These are phyloP conservation scores for Oenanthe javanica DNA, from an alignment of 140 eudicot species.

Conservation along the genomic window DNA sequence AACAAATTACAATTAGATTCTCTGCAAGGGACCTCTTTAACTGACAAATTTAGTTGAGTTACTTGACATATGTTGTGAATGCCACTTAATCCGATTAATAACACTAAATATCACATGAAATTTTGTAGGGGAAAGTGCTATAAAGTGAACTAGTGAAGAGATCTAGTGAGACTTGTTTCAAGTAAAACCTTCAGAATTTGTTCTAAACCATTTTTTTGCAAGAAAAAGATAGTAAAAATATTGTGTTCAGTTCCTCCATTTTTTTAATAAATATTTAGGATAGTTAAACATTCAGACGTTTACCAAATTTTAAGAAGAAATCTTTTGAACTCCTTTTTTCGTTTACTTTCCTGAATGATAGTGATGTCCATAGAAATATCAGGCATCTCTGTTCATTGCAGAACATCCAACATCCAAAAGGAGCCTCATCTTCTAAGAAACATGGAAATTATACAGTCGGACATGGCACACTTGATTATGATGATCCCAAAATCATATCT, in stretches of 20 bases:
- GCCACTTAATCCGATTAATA: not conserved
- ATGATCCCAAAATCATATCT: conserved; percentile 25
- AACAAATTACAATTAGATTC: not conserved
- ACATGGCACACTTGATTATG: conserved; percentile 37
- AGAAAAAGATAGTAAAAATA: not conserved
- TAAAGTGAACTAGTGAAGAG: not conserved
- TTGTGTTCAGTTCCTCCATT: not conserved
- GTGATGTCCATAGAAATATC: not conserved
- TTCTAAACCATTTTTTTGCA: not conserved
- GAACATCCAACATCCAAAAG: conserved; percentile 43
- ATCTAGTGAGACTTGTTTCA: no score
- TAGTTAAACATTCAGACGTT: not conserved
- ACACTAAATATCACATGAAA: not conserved
- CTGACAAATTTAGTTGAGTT: no score
- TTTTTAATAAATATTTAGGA: not conserved
- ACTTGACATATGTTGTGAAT: not conserved
- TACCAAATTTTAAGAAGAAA: not conserved
- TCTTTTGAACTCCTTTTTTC: no score
- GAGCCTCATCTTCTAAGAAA: conserved; percentile 27
- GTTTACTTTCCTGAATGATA: not conserved
- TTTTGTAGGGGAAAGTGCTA: not conserved
- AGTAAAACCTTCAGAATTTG: not conserved
- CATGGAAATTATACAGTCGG: conserved; percentile 24
- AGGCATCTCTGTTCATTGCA: conserved; percentile 20
- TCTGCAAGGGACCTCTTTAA: not conserved